Conservation (phyloP, 176 grass and related monocot genomes). For the Miscanthus lutarioriparius region DNA sequence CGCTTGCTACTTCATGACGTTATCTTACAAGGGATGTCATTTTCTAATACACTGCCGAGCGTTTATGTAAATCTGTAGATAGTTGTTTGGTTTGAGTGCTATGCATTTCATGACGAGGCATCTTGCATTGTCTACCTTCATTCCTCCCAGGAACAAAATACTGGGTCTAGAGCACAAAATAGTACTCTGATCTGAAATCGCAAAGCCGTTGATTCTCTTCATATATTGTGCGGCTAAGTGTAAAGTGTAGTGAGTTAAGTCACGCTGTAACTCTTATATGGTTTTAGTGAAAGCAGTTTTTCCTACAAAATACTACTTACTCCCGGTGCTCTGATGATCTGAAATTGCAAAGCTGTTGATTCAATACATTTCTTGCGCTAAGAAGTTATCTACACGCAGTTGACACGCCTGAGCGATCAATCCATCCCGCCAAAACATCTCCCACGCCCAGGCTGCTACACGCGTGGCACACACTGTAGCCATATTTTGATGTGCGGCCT, state of each 20-base stretch:
- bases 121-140: not conserved
- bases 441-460: not conserved
- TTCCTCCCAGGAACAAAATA: not conserved
- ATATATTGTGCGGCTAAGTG: no score
- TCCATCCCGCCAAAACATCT: not conserved
- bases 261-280: no score
- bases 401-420: no score
- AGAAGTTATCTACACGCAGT: no score
- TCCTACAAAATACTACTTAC: no score
- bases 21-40: not conserved
- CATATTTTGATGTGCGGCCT: not conserved
- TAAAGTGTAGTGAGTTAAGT: no score
- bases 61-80: not conserved
- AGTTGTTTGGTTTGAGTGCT: not conserved
- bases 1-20: not conserved
- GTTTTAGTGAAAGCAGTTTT: no score
- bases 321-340: no score
- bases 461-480: not conserved
- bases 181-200: no score
- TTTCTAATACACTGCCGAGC: not conserved
- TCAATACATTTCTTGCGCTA: not conserved
- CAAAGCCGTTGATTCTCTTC: no score
- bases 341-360: no score
- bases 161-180: not conserved
- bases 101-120: not conserved